phyloP scores from a whole-genome alignment of 2,329 filamentous ascomycete species.

The Blumeriella jaapii region DNA sequence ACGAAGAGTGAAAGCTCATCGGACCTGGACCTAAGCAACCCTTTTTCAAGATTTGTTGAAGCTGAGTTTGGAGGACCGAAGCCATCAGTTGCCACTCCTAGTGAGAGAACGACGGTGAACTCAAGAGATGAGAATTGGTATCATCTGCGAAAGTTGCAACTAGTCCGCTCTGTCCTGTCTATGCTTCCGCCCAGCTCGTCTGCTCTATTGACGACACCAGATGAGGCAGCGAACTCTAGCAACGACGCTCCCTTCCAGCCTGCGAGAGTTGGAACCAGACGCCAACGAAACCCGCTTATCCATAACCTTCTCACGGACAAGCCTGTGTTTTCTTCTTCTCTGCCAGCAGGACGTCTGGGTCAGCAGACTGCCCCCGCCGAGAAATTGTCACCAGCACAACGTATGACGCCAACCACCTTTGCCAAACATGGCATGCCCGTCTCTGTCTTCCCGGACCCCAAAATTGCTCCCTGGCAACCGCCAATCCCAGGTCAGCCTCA shows the following conservation, averaged over 20 bases:
- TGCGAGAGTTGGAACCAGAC: slow-evolving; percentile 38
- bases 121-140: slow-evolving; percentile 26
- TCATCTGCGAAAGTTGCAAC: slow-evolving; percentile 60
- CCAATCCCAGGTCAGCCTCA: slow-evolving; percentile 46
- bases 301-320: slow-evolving; percentile 96
- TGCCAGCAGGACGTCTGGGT: slow-evolving; percentile 58
- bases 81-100: not conserved
- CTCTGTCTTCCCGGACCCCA: slow-evolving; percentile 66
- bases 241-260: slow-evolving; percentile 26
- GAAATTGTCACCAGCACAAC: slow-evolving; percentile 26
- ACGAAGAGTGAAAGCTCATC: slow-evolving; percentile 2
- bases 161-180: slow-evolving; percentile 59
- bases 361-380: slow-evolving; percentile 12
- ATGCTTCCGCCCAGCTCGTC: slow-evolving; percentile 77
- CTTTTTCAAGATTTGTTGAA: slow-evolving; percentile 33
- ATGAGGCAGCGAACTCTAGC: slow-evolving; percentile 54
- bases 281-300: slow-evolving; percentile 69
- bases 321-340: slow-evolving; percentile 80
- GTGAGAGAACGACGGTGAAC: not conserved
- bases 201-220: slow-evolving; percentile 76
- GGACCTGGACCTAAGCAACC: slow-evolving; percentile 29
- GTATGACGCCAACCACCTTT: slow-evolving; percentile 55
- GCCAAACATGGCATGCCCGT: slow-evolving; percentile 87
- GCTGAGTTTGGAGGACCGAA: slow-evolving; percentile 12
- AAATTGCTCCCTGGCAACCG: slow-evolving; percentile 53